A percentile compares a stretch with the other conserved stretches of the same genome.
Evolutionary conservation across 1,139 yeast species (phyloP).

Genomic region (Suhomyces guaymorum): DNA sequence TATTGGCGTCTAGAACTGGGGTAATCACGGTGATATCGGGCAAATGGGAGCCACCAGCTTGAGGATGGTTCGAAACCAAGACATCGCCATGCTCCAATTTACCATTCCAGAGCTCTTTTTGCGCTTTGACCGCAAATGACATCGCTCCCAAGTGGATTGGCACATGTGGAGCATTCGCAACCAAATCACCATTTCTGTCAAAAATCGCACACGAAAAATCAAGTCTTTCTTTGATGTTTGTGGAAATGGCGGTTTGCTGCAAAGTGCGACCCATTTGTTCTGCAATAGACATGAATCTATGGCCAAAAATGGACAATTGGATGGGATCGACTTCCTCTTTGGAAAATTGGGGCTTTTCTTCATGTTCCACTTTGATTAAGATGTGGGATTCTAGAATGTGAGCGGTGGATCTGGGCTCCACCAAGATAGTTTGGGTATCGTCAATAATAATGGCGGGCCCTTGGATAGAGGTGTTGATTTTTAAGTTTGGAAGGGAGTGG

Average conservation of each 20-base stretch:
- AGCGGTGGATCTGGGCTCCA: constrained; percentile 73
- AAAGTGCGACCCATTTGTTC: constrained; percentile 86
- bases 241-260: constrained; percentile 77
- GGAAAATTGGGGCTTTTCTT: constrained; percentile 27
- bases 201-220: constrained; percentile 87
- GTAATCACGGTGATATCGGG: constrained; percentile 85
- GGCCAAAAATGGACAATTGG: constrained; percentile 75
- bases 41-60: constrained; percentile 77
- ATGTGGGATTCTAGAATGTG: constrained; percentile 61
- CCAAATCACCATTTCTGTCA: constrained; percentile 71
- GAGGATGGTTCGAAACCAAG: constrained; percentile 75
- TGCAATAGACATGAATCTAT: constrained; percentile 84
- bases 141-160: constrained; percentile 88
- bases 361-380: constrained; percentile 37
- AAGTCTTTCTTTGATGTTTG: constrained; percentile 81
- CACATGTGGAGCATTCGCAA: constrained; percentile 86
- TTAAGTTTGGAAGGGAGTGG: constrained; percentile 49
- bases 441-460: constrained; percentile 90
- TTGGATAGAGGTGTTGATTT: constrained; percentile 50
- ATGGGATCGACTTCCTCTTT: constrained; percentile 59
- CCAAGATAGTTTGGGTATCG: constrained; percentile 80
- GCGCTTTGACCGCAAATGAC: constrained; percentile 79
- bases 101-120: constrained; percentile 64
- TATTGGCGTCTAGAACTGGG: constrained; percentile 43
- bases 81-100: constrained; percentile 69